phyloP scores from a whole-genome alignment of 345 rosid species.

The Brassica juncea region DNA sequence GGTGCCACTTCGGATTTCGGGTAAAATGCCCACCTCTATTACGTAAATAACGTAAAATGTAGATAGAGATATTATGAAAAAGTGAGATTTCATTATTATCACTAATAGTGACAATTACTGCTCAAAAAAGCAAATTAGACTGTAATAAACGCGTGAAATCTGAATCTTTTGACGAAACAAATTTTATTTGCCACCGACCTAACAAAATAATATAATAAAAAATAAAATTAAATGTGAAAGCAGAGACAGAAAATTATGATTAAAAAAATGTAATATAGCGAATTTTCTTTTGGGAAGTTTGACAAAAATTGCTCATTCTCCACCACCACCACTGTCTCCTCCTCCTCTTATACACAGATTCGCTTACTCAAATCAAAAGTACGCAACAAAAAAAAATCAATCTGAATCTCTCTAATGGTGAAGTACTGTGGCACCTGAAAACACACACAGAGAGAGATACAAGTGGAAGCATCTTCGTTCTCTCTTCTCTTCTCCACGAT shows the following conservation, averaged over 20 bases:
- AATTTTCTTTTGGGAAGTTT: constrained; percentile 11
- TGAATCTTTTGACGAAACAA: constrained; percentile 17
- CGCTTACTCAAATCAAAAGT: constrained; percentile 3
- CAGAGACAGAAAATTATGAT: not conserved
- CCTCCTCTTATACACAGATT: constrained; percentile 22
- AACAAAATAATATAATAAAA: not conserved
- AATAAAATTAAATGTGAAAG: not conserved
- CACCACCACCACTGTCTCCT: constrained; percentile 26
- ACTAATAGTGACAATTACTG: constrained; percentile 32
- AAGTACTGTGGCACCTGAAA: constrained; percentile 37
- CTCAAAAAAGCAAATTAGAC: constrained; percentile 29
- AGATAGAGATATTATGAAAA: not conserved
- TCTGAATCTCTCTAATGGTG: constrained; percentile 39
- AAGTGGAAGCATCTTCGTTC: not conserved
- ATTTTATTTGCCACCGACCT: constrained; percentile 30
- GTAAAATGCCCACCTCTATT: too few relatives aligned
- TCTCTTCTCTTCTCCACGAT: constrained; percentile 42
- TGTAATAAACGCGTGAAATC: constrained; percentile 36
- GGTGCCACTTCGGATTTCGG: too few relatives aligned
- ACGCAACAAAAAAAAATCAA: constrained; percentile 21
- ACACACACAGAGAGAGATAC: not conserved
- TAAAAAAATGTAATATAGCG: not conserved
- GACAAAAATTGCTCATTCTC: constrained; percentile 30
- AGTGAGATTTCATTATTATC: constrained; percentile 2
- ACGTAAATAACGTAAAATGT: not conserved